These are phyloP conservation scores for Castanopsis chinensis DNA, from an alignment of 306 rosid species.

Conservation along the genomic window DNA sequence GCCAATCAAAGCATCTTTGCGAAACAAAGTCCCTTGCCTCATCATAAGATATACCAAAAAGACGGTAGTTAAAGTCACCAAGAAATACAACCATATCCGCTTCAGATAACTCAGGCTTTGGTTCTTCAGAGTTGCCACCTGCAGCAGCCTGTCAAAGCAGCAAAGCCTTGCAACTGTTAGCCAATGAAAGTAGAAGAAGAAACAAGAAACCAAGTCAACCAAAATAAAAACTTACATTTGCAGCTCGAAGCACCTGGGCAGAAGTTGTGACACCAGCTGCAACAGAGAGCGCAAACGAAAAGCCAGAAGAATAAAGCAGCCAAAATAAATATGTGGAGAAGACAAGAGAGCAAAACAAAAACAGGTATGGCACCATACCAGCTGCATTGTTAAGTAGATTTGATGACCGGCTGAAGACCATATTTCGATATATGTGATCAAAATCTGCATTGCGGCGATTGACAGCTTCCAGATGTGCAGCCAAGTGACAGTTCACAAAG, in stretches of 20 bases:
- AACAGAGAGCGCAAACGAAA: slow-evolving; percentile 80
- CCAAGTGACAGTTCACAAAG: slow-evolving; percentile 99
- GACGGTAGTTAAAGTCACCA: slow-evolving; percentile 96
- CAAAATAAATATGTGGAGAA: slow-evolving; percentile 90
- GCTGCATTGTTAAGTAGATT: slow-evolving; percentile 74
- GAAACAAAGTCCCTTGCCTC: slow-evolving; percentile 99
- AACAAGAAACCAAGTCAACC: slow-evolving; percentile 10
- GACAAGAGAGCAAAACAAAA: slow-evolving; percentile 85
- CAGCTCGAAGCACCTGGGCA: slow-evolving; percentile 55
- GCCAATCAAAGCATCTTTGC: slow-evolving; percentile 99
- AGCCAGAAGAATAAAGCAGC: slow-evolving; percentile 97
- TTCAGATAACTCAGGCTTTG: slow-evolving; percentile 85
- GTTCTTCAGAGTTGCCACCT: slow-evolving; percentile 64
- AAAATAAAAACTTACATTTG: slow-evolving; percentile 62
- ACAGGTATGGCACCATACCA: slow-evolving; percentile 90
- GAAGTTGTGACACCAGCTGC: slow-evolving; percentile 94
- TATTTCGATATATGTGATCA: slow-evolving; percentile 90
- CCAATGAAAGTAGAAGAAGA: slow-evolving; percentile 19
- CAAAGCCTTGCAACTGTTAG: slow-evolving; percentile 23
- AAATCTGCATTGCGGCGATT: slow-evolving; percentile 97
- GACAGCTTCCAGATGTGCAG: slow-evolving; percentile 97
- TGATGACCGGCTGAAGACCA: slow-evolving; percentile 89
- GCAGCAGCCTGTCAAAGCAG: slow-evolving; percentile 52
- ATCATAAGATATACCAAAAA: slow-evolving; percentile 95
- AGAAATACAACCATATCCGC: slow-evolving; percentile 95